Percentiles rank a stretch among this genome's conserved stretches.
phyloP scores from a whole-genome alignment of 192 early-diverging fungal species.

The Backusella macrospora region DNA sequence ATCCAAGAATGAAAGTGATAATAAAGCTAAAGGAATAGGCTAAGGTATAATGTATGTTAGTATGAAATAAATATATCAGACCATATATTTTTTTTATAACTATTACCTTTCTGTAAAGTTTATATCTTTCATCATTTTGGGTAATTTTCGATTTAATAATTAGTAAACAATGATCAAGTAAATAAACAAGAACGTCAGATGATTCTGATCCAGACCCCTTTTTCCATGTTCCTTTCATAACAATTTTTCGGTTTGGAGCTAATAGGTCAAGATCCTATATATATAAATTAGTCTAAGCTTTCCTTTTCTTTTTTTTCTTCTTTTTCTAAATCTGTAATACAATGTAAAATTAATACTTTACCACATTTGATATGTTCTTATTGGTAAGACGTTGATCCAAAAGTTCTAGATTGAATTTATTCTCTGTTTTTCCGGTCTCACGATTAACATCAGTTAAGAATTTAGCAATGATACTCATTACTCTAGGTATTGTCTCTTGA shows the following conservation, averaged over 20 bases:
- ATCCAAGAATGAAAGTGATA: constrained; percentile 52
- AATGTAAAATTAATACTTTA: not conserved
- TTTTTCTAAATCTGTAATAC: not conserved
- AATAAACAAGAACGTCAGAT: constrained; percentile 71
- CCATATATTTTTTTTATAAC: not conserved
- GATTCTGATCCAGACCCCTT: constrained; percentile 61
- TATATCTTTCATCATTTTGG: constrained; percentile 61
- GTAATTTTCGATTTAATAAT: constrained; percentile 70
- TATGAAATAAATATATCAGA: constrained; percentile 21
- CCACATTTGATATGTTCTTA: constrained; percentile 38
- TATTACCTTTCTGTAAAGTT: constrained; percentile 55
- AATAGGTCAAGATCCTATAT: constrained; percentile 72
- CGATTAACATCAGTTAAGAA: constrained; percentile 80
- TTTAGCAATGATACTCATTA: constrained; percentile 68
- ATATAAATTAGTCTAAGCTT: not conserved
- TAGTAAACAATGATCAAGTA: constrained; percentile 87
- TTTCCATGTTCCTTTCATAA: constrained; percentile 82
- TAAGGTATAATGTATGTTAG: constrained; percentile 41
- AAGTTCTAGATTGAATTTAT: constrained; percentile 77
- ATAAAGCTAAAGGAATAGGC: constrained; percentile 84
- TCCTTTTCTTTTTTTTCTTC: not conserved
- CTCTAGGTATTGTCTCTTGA: constrained; percentile 67
- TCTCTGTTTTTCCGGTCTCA: constrained; percentile 89
- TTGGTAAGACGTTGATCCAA: constrained; percentile 70
- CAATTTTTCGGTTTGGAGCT: constrained; percentile 68